Evolutionary conservation across 139 green algal species (phyloP).

Genomic region (Chlorella sp.): DNA sequence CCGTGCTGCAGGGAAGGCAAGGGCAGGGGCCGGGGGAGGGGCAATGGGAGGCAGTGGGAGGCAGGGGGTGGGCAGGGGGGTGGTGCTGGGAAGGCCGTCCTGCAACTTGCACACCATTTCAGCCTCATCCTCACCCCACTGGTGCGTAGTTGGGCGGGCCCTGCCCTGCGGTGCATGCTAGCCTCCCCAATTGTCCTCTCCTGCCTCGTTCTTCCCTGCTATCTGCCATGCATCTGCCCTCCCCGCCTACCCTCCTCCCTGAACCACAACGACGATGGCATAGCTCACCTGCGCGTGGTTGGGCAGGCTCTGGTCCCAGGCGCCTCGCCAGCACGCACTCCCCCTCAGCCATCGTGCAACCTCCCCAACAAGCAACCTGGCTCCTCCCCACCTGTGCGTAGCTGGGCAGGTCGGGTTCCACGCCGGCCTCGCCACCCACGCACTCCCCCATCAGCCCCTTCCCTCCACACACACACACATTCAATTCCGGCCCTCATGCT

Average conservation of each 20-base stretch:
- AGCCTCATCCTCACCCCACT: too few relatives aligned
- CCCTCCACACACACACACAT: too few relatives aligned
- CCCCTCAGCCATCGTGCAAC: background rate
- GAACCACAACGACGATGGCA: too few relatives aligned
- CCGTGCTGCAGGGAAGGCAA: constrained; percentile 50
- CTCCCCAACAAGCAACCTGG: background rate
- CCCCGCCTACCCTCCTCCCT: too few relatives aligned
- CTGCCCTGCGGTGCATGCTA: too few relatives aligned
- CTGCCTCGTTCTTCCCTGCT: background rate
- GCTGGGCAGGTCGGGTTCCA: constrained; percentile 99
- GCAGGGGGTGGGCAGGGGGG: background rate
- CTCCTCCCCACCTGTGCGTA: constrained; percentile 82
- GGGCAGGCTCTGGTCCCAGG: too few relatives aligned
- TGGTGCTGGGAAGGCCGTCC: background rate
- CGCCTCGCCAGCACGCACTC: background rate
- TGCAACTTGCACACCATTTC: background rate
- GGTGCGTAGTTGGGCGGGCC: constrained; percentile 97
- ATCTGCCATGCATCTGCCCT: too few relatives aligned
- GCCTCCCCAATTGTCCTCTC: constrained; percentile 39
- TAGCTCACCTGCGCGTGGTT: too few relatives aligned
- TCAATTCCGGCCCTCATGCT: too few relatives aligned
- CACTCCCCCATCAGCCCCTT: too few relatives aligned
- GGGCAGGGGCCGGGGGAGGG: background rate
- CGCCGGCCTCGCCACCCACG: too few relatives aligned
- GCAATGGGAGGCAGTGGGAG: background rate